Evolutionary conservation across 2,329 filamentous ascomycete genomes (phyloP), one percentile per base, ranked within the genome.

Genomic region (Fusarium circinatum): DNA sequence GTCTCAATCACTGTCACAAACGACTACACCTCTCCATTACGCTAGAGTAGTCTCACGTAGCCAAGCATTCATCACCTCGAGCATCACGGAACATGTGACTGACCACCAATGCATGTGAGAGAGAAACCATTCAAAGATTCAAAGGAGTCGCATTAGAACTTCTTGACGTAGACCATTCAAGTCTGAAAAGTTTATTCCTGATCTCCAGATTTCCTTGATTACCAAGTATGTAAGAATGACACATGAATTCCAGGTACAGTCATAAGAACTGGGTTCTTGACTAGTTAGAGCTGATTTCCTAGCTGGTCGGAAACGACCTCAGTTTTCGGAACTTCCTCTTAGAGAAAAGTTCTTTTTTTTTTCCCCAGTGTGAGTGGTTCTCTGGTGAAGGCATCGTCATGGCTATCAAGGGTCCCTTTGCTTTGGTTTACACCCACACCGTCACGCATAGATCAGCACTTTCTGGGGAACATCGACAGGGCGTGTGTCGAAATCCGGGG

Each of bases 401-500:
- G 24, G 26, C 34, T 42, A 28, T 57, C 52, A 65, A 61, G 71
- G 58, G 49, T 69, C 52, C 26, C 20, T n/a, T 41, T 72, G 47
- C 20, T n/a, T 41, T 69, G 47, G 36, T 41, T 63, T 68, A 75
- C 56, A 58, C 61, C 58, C 60, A 75, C 59, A 39, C 70, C 65
- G 45, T 62, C 55, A 57, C 56, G 51, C 47, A 59, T 41, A 38
- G 59, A 74, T 69, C 59, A 56, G 47, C 63, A 34, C 42, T 74
- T 60, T 65, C 71, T 62, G 71, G 71, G 68, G 71, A 65, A 68
- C 49, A 63, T 38, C 32, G 61, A 38, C 42, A 55, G 64, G 71
- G 72, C 59, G 72, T 75, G 68, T 68, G 14, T 52, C n/a, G 54
- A 54, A 70, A 74, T 61, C 72, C 52, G 72, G 72, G 71, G 72